Percentiles rank a stretch among this genome's conserved stretches.
Conservation (phyloP, 179 eudicot genomes). For the Gypsophila paniculata region DNA sequence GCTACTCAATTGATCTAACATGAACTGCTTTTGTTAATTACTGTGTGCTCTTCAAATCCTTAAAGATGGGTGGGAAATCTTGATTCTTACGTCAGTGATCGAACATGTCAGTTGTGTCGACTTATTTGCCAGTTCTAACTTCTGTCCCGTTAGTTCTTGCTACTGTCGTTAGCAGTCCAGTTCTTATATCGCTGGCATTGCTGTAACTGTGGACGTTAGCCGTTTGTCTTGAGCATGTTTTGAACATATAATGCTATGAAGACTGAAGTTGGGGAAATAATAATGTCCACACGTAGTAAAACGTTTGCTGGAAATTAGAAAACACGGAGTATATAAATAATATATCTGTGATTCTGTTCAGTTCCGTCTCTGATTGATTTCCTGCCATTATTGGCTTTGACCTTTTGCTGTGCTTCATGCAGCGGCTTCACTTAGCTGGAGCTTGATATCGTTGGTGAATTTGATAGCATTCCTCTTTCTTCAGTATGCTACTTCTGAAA, state of each 20-base stretch:
- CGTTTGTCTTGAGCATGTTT: background rate
- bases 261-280: background rate
- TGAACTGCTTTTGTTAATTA: no score
- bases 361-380: background rate
- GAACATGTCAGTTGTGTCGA: no score
- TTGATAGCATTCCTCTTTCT: slow-evolving; percentile 27
- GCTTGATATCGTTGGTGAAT: slow-evolving; percentile 28
- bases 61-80: no score
- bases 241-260: background rate
- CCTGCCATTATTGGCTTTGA: background rate
- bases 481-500: slow-evolving; percentile 20
- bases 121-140: no score
- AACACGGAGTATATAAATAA: background rate
- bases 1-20: no score
- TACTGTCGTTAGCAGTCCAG: background rate
- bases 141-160: no score
- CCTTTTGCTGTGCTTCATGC: slow-evolving; percentile 6
- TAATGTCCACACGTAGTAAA: background rate
- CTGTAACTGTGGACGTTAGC: background rate
- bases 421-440: slow-evolving; percentile 29
- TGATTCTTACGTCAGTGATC: no score
- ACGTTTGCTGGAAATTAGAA: background rate
- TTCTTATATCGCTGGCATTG: background rate
- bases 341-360: background rate
- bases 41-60: no score